Conservation (phyloP, 192 early-diverging fungal genomes). For the Paraglomus occultum region DNA sequence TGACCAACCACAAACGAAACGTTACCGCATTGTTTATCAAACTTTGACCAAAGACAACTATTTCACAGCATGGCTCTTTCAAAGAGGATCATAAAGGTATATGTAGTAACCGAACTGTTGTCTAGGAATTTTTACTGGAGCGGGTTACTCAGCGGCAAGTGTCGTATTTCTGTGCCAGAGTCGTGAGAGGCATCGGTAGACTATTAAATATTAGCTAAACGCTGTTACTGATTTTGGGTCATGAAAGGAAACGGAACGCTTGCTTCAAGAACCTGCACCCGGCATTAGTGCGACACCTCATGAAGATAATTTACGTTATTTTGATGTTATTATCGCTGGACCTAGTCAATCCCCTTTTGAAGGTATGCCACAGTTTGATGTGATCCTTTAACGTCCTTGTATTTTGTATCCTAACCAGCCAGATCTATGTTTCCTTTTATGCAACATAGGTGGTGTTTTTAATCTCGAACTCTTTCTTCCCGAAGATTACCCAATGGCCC, state of each 20-base stretch:
- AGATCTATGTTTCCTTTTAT: constrained; percentile 5
- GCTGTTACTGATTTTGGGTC: too few species aligned
- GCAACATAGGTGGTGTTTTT: constrained; percentile 78
- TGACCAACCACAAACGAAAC: too few species aligned
- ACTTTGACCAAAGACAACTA: too few species aligned
- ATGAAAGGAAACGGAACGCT: constrained; percentile 88
- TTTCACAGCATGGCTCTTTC: too few species aligned
- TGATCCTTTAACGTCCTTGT: background rate
- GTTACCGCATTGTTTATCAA: too few species aligned
- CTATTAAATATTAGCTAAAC: too few species aligned
- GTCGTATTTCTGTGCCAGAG: too few species aligned
- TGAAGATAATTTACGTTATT: constrained; percentile 96
- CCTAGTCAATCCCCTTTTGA: constrained; percentile 93
- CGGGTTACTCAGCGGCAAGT: too few species aligned
- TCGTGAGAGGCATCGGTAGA: too few species aligned
- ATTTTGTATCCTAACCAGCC: background rate
- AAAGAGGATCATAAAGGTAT: too few species aligned
- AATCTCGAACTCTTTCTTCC: constrained; percentile 95
- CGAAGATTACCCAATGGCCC: constrained; percentile 97
- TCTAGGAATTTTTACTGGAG: too few species aligned
- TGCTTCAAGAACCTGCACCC: constrained; percentile 91
- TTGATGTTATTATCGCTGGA: constrained; percentile 91
- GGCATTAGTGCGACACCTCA: constrained; percentile 87
- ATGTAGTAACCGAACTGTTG: too few species aligned
- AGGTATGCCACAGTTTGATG: constrained; percentile 53